Percentiles rank a stretch among this genome's conserved stretches.
phyloP scores from a whole-genome alignment of 495 filamentous ascomycete species.

The Aspergillus steynii region DNA sequence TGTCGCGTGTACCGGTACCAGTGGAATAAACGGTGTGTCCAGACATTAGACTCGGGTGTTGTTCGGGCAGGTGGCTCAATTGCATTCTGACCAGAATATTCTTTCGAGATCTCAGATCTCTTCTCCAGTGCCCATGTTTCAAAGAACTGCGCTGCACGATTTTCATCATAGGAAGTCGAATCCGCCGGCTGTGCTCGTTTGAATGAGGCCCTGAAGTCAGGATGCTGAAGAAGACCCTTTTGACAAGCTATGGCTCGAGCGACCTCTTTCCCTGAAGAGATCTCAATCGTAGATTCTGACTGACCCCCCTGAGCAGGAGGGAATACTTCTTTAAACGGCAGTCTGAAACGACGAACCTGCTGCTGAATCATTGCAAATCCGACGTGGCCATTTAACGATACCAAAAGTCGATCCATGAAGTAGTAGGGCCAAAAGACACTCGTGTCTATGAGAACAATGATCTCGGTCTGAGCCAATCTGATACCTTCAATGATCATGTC shows the following conservation, averaged over 20 bases:
- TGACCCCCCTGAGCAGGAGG: neutral
- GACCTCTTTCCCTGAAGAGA: no score
- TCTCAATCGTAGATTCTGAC: no score
- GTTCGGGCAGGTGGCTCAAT: neutral
- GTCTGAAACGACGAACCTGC: neutral
- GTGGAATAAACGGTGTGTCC: neutral
- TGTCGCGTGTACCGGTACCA: neutral
- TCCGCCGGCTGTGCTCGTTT: neutral
- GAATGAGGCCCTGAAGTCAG: neutral
- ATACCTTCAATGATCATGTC: neutral
- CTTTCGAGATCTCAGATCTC: neutral
- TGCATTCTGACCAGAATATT: neutral
- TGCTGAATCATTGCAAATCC: neutral
- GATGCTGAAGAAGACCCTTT: neutral
- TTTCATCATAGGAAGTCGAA: neutral
- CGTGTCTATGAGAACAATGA: neutral
- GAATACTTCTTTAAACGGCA: neutral
- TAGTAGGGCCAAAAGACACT: neutral
- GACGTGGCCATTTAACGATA: neutral
- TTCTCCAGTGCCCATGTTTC: neutral
- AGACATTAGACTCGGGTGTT: neutral
- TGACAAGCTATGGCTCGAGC: neutral
- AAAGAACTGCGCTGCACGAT: neutral
- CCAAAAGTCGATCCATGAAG: neutral
- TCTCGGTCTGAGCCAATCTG: neutral